Conservation (phyloP, 192 early-diverging fungal genomes). For the Dispira simplex region DNA sequence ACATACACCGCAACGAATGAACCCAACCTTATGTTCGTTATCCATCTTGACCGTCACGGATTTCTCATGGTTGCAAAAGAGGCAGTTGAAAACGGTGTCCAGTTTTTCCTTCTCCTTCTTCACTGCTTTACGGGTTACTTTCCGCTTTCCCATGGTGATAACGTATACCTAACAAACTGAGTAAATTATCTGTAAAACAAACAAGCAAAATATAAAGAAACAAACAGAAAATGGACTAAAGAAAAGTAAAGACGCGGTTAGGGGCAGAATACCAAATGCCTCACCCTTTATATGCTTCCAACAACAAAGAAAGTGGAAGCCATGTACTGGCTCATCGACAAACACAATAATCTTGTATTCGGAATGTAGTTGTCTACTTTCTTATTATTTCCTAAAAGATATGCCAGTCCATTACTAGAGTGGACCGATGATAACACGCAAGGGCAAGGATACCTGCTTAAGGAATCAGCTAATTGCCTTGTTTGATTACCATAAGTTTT, state of each 20-base stretch:
- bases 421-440: no score
- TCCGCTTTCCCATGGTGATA: constrained; percentile 51
- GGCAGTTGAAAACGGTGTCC: constrained; percentile 61
- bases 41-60: constrained; percentile 62
- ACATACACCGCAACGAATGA: constrained; percentile 65
- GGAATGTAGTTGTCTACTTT: not conserved
- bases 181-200: not conserved
- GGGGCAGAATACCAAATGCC: not conserved
- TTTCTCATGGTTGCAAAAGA: constrained; percentile 81
- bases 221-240: not conserved
- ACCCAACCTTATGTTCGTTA: constrained; percentile 46
- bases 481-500: no score
- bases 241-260: not conserved
- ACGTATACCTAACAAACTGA: not conserved
- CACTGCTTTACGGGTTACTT: constrained; percentile 52
- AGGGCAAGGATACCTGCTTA: no score
- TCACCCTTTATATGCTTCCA: not conserved
- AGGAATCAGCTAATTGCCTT: no score
- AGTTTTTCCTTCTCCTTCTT: constrained; percentile 44
- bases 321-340: not conserved
- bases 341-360: not conserved
- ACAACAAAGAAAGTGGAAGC: not conserved
- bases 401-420: no score
- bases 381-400: no score
- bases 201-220: not conserved